Base-by-base conservation (phyloP, 1,284 basidiomycete species). In the Tremellales sp. region DNA sequence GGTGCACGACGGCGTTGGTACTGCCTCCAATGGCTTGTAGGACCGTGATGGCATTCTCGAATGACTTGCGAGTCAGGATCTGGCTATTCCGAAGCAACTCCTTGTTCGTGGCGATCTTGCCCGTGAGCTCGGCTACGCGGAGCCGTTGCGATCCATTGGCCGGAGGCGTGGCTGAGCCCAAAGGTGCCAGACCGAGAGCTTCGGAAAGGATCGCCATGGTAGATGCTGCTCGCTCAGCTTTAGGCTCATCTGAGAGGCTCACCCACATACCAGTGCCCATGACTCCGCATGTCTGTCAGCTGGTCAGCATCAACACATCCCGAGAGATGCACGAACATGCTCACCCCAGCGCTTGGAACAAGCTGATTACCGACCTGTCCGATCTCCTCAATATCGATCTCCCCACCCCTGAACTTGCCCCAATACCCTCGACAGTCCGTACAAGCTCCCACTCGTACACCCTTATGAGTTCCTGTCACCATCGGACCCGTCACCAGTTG, bases 1-100 rank as follows among this genome's bases (percentile, higher is more conserved):
- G 60, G 48, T 77, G 76, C 1, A 77, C 70, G 8, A 77, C 65
- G 1, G 75, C 71, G 43, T 78, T 78, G 19, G 76, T 78, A 26
- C 70, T 73, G 3, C 76, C 76, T 6, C 76, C 76, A 13, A 78
- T 53, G 2, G 75, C 68, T 40, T 74, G 75, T 2, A 75, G 67
- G 27, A 77, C 61, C 4, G 67, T 68, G 49, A 77, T 75, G 39
- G 75, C 76, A 50, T 78, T 78, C 50, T 75, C 73, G 43, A 78
- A 77, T 3, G 65, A 68, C 40, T 73, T 52, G 26, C 66, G 64
- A 1, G 68, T 73, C 46, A 78, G 64, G 27, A 78, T 68, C 49
- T 75, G 67, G 46, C 65, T 59, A 3, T 76, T 76, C 29, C 67
- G 65, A 51, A 63, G 56, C 17, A 56, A 45, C n/a, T n/a, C n/a